Evolutionary conservation across 331 rosid genomes (phyloP).

Genomic region (Cucumis variabilis): DNA sequence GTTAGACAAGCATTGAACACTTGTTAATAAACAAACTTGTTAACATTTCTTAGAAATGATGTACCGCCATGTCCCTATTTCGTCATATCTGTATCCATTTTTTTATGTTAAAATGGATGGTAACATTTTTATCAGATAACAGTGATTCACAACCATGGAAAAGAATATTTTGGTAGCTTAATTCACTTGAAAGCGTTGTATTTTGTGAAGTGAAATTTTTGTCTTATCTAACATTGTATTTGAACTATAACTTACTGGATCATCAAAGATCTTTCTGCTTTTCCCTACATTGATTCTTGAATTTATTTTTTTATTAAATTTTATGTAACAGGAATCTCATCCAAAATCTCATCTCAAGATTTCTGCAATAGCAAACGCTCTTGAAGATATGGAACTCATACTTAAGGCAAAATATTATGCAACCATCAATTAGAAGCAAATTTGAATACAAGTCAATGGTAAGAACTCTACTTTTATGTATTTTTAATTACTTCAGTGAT

Average conservation of each 20-base stretch:
- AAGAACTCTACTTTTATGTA: too few relatives aligned
- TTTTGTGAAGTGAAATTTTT: not conserved
- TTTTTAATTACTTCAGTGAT: too few relatives aligned
- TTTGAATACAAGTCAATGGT: slow-evolving; percentile 57
- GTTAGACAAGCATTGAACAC: too few relatives aligned
- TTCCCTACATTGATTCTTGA: not conserved
- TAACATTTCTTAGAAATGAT: not conserved
- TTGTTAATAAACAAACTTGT: too few relatives aligned
- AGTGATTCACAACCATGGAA: not conserved
- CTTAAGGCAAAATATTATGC: slow-evolving; percentile 55
- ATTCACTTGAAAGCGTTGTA: too few relatives aligned
- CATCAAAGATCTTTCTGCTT: slow-evolving; percentile 23
- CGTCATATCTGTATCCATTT: not conserved
- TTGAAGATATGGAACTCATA: slow-evolving; percentile 72
- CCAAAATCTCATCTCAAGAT: slow-evolving; percentile 95
- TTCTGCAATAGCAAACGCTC: slow-evolving; percentile 73
- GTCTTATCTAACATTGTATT: not conserved
- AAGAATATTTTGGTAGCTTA: not conserved
- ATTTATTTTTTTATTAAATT: slow-evolving; percentile 2
- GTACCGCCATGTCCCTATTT: not conserved
- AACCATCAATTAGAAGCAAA: not conserved
- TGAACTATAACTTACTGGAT: slow-evolving; percentile 11
- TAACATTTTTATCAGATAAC: not conserved
- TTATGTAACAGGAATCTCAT: slow-evolving; percentile 81
- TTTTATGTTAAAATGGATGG: not conserved